Percentiles rank a stretch among this genome's conserved stretches.
These are phyloP conservation scores for Penicillium concentricum DNA, from an alignment of 2,329 filamentous ascomycete genomes.

Conservation along the genomic window DNA sequence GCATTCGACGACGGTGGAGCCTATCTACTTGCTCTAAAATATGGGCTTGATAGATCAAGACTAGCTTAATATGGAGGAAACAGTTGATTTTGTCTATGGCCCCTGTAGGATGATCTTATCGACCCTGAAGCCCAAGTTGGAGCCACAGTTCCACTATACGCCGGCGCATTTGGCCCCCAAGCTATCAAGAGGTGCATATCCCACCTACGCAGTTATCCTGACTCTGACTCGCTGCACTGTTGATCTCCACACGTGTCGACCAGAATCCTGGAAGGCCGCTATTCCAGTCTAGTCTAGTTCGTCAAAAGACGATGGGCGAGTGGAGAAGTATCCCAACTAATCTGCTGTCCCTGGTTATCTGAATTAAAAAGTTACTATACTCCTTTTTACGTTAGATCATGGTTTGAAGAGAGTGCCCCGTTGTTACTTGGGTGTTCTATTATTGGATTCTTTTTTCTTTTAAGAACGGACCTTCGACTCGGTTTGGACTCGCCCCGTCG, in stretches of 20 bases:
- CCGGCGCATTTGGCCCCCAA: background rate
- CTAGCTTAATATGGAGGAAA: background rate
- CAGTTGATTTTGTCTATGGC: background rate
- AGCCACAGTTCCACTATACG: background rate
- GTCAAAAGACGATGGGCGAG: background rate
- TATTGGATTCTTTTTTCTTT: background rate
- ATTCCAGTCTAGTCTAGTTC: constrained; percentile 3
- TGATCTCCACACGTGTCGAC: constrained; percentile 2
- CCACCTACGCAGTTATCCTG: background rate
- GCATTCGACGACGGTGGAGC: background rate
- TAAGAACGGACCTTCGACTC: background rate
- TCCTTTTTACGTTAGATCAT: background rate
- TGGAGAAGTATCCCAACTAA: background rate
- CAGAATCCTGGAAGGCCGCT: background rate
- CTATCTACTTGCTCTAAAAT: background rate
- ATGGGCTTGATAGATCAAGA: background rate
- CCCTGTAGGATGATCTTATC: background rate
- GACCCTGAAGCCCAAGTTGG: background rate
- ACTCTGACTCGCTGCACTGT: background rate
- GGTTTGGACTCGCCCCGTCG: background rate
- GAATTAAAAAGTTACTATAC: background rate
- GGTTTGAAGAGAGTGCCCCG: background rate
- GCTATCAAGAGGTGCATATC: background rate
- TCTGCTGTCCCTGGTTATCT: background rate
- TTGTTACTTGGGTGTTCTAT: background rate